Evolutionary conservation across 306 rosid genomes (phyloP), one percentile per base, ranked within the genome.

Genomic region (Senna siamea): DNA sequence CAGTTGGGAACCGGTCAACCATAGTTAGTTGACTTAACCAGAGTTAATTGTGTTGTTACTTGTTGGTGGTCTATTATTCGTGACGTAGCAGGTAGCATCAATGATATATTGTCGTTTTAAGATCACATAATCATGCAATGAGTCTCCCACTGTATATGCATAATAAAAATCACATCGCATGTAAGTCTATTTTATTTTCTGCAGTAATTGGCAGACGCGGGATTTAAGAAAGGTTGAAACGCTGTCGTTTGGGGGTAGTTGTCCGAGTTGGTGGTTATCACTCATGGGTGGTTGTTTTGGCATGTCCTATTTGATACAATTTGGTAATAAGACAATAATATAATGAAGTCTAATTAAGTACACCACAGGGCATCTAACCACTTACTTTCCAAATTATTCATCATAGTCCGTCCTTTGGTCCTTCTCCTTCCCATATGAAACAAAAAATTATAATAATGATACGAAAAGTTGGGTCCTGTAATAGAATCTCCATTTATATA

Each of bases 1-100:
- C 50, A 56, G 55, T 73, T 26, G 75, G 78, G 58, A 82, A 5
- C 46, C 66, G 5, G 7, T 0, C 0, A 59, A 65, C 65, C 76
- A 0, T 50, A 22, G 81, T 78, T 70, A 58, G 73, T 75, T 83
- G 34, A 66, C 53, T 26, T 65, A 58, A 83, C 86, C 64, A 5
- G 9, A 11, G 81, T 78, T 70, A 17, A 12, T 1, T 51, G 1
- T 18, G 18, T 0, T 2, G 76, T 65, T 59, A 60, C 53, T 22
- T 55, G 72, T 50, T 56, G 15, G 14, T 22, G 44, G 69, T 52
- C 35, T 34, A 23, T 26, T 50, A 38, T 28, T 11, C 9, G 62
- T 68, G 54, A 76, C 61, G 62, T 57, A 15, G 32, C 65, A 53
- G 43, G 7, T 2, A 48, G 37, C 23, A 6, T 3, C 22, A 17